phyloP scores from a whole-genome alignment of 2,329 filamentous ascomycete species.

The Pestalotiopsis sp. region DNA sequence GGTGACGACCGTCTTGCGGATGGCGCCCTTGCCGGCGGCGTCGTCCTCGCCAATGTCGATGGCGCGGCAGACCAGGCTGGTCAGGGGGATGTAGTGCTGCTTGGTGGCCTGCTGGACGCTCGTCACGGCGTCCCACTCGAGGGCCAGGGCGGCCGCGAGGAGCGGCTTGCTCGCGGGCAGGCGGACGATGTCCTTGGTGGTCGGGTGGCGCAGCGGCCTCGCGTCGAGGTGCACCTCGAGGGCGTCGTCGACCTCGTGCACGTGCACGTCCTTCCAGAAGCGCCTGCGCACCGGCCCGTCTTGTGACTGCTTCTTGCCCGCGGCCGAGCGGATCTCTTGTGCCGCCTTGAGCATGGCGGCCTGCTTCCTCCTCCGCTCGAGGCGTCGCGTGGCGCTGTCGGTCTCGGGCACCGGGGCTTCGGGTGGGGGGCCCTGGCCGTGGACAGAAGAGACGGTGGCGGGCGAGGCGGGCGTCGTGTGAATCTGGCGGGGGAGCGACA shows the following conservation, averaged over 20 bases:
- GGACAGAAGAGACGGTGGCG: slow-evolving; percentile 53
- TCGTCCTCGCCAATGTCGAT: slow-evolving; percentile 67
- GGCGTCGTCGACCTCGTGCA: slow-evolving; percentile 66
- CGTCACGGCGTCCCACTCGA: slow-evolving; percentile 89
- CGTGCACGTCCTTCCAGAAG: slow-evolving; percentile 85
- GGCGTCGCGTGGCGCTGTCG: slow-evolving; percentile 36
- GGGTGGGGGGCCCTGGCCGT: slow-evolving; percentile 62
- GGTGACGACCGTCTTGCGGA: slow-evolving; percentile 65
- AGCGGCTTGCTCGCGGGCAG: slow-evolving; percentile 76
- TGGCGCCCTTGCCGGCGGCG: slow-evolving; percentile 25
- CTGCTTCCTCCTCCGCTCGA: slow-evolving; percentile 54
- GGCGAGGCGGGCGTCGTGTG: slow-evolving; percentile 35
- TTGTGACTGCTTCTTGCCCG: slow-evolving; percentile 20
- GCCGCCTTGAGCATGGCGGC: slow-evolving; percentile 56
- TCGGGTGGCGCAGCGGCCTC: slow-evolving; percentile 76
- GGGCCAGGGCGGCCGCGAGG: slow-evolving; percentile 81
- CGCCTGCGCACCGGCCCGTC: slow-evolving; percentile 56
- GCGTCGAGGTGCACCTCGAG: slow-evolving; percentile 73
- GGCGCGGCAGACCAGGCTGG: slow-evolving; percentile 80
- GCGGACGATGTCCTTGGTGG: slow-evolving; percentile 70
- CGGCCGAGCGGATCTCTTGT: slow-evolving; percentile 44
- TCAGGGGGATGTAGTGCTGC: slow-evolving; percentile 87
- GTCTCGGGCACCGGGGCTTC: slow-evolving; percentile 50
- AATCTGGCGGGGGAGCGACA: slow-evolving; percentile 31
- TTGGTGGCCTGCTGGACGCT: slow-evolving; percentile 82